Percentiles rank a stretch among this genome's conserved stretches.
Conservation (phyloP, 2,329 filamentous ascomycete species). For the Cytospora leucostoma region DNA sequence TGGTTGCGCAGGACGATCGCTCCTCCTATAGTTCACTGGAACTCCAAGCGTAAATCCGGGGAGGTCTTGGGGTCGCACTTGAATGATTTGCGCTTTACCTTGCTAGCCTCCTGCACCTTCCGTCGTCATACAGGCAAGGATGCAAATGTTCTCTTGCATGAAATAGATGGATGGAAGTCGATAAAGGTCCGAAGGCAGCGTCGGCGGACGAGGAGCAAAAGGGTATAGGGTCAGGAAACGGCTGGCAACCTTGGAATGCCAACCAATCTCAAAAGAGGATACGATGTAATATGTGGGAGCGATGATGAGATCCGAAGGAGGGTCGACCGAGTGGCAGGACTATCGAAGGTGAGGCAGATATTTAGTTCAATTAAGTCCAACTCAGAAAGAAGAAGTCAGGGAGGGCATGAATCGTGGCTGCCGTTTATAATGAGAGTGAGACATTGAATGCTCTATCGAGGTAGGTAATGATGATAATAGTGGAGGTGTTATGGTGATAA, state of each 20-base stretch:
- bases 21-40: neutral
- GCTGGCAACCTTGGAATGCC: neutral
- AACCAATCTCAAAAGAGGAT: neutral
- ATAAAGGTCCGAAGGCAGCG: neutral
- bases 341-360: neutral
- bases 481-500: neutral
- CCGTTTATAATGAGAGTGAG: neutral
- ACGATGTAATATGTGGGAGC: neutral
- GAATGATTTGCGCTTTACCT: constrained; percentile 1
- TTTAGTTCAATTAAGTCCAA: neutral
- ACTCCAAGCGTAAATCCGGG: neutral
- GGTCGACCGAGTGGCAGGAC: neutral
- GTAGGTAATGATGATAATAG: neutral
- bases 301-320: neutral
- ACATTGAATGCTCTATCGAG: neutral
- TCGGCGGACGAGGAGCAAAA: neutral
- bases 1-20: neutral
- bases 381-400: neutral
- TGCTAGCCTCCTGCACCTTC: constrained; percentile 1
- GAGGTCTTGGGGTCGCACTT: neutral
- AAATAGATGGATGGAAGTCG: neutral
- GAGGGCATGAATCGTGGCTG: constrained; percentile 1
- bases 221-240: neutral
- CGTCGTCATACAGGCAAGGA: neutral
- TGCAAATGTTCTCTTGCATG: neutral